Base-by-base conservation (phyloP, 768 basidiomycete genomes). In the Gymnopilus dilepis region DNA sequence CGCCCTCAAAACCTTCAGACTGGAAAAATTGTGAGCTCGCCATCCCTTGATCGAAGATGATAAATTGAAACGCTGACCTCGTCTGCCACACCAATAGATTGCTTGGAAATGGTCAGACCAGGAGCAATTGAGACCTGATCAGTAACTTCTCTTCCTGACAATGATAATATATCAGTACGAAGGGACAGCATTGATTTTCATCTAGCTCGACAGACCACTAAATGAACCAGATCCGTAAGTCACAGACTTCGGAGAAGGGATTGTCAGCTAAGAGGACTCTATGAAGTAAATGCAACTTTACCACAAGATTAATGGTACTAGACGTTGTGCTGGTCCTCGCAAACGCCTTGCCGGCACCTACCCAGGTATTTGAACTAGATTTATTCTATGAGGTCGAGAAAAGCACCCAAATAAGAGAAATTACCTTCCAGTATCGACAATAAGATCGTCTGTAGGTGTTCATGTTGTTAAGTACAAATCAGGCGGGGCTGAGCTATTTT, bases 281-380 rank as follows among this genome's bases (percentile, higher is more conserved):
- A 13, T 15, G 17, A 22, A 45, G 22, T 40, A 26, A 30, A 45
- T 17, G 33, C 22, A 34, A 34, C 71, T 82, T 59, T 75, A 84
- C 86, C 63, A 90, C 85, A 30, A 69, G 17, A 58, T 84, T 65
- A 1, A 66, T 62, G 17, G 86, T 88, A 63, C 76, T 58, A 6
- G 42, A 68, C 56, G 84, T 86, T 22, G 86, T 83, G 58, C 76
- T 76, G 6, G 88, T 88, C 63, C 62, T 60, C 21, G 68, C 69
- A 67, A 86, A 90, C 1, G 71, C 11, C n/a, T 66, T 73, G 12
- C 28, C 64, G 24, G 88, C 86, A n/a, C 88, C 87, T 45, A 90
- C 76, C 87, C 88, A 90, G 24, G 87, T 89, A 75, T 89, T 90
- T n/a, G 88, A 87, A 71, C 86, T 87, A 7, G 31, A 24, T 3